Conservation (phyloP, 371 early-diverging fungal species). For the Capniomyces stellatus region DNA sequence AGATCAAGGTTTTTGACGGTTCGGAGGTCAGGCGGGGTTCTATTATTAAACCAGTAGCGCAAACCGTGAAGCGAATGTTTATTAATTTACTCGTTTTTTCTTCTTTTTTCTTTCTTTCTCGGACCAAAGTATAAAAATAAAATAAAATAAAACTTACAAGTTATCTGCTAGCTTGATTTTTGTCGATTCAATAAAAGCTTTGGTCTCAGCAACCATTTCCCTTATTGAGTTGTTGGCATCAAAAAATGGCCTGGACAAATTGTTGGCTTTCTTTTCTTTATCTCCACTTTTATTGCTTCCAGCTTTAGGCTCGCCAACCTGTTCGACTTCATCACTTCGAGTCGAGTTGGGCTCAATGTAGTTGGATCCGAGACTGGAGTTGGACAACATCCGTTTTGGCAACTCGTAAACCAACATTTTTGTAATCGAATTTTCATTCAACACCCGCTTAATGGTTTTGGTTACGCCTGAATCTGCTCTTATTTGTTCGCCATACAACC, state of each 20-base stretch:
- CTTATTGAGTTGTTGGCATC: conserved; percentile 23
- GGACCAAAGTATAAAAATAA: no score
- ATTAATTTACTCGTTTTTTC: no score
- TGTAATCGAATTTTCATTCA: conserved; percentile 15
- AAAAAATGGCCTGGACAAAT: background rate
- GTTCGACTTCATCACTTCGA: no score
- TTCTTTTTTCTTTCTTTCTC: no score
- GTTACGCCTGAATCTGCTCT: conserved; percentile 59
- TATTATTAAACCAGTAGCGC: no score
- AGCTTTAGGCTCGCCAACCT: background rate
- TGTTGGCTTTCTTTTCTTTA: conserved; percentile 1
- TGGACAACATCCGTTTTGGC: background rate
- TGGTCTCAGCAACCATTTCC: conserved; percentile 37
- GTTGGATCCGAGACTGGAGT: no score
- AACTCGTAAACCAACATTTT: conserved; percentile 8
- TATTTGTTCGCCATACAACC: conserved; percentile 57
- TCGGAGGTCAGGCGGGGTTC: background rate
- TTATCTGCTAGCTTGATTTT: background rate
- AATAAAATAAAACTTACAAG: background rate
- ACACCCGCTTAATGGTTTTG: conserved; percentile 21
- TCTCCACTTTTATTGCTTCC: background rate
- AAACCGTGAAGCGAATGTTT: no score
- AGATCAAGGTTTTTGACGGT: background rate
- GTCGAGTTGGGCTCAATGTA: no score
- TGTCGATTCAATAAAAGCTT: conserved; percentile 27